phyloP scores from a whole-genome alignment of 345 rosid species.

The Tarenaya hassleriana region DNA sequence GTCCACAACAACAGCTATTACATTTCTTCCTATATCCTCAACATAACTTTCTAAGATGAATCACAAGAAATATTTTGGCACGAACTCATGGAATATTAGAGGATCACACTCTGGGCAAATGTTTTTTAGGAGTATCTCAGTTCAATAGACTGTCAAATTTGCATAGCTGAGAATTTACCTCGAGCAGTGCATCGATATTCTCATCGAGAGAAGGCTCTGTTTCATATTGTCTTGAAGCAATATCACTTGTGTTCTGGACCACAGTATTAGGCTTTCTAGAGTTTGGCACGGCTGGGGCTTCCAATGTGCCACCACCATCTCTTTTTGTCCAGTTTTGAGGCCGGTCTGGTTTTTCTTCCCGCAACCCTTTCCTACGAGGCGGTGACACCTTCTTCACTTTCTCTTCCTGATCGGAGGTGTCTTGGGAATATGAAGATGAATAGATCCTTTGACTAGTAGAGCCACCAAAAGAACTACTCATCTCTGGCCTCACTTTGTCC shows the following conservation, averaged over 20 bases:
- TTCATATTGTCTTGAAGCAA: conserved; percentile 33
- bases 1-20: conserved; percentile 1
- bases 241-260: conserved; percentile 38
- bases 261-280: conserved; percentile 37
- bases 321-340: conserved; percentile 43
- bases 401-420: conserved; percentile 54
- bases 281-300: conserved; percentile 32
- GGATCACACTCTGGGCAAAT: too few relatives aligned
- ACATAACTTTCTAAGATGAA: background rate
- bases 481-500: conserved; percentile 57
- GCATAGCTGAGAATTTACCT: conserved; percentile 48
- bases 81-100: background rate
- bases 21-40: background rate
- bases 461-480: conserved; percentile 39
- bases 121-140: conserved; percentile 1
- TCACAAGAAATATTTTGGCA: background rate
- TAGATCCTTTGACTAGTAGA: conserved; percentile 43
- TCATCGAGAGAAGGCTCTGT: conserved; percentile 53
- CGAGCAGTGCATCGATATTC: conserved; percentile 70
- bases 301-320: conserved; percentile 42
- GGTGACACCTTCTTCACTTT: conserved; percentile 78
- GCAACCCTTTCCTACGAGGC: conserved; percentile 62
- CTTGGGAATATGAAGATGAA: conserved; percentile 45
- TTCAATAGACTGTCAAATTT: background rate
- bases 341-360: conserved; percentile 73